phyloP scores from a whole-genome alignment of 2,329 filamentous ascomycete species.

The Fusarium concolor region DNA sequence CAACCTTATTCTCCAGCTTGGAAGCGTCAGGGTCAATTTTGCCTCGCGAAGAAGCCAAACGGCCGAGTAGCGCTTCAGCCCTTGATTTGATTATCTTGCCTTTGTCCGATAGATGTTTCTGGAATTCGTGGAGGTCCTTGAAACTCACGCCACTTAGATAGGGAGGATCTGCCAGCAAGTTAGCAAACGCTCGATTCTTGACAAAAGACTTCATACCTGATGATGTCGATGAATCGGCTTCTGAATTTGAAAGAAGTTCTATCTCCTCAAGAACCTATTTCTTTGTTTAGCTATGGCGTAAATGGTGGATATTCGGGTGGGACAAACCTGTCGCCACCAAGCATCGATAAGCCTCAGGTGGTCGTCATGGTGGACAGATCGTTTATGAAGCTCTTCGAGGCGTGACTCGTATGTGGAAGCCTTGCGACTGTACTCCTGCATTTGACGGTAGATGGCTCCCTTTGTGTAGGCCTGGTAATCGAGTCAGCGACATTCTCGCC shows the following conservation, averaged over 20 bases:
- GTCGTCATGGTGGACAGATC: conserved; percentile 86
- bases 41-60: conserved; percentile 63
- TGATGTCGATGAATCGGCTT: conserved; percentile 42
- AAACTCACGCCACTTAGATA: conserved; percentile 71
- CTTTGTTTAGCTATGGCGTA: conserved; percentile 22
- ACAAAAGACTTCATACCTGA: conserved; percentile 42
- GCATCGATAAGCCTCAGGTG: conserved; percentile 90
- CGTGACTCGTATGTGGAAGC: conserved; percentile 83
- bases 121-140: conserved; percentile 77
- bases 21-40: conserved; percentile 74
- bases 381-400: conserved; percentile 82
- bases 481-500: conserved; percentile 43
- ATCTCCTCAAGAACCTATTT: conserved; percentile 72
- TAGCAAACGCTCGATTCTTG: conserved; percentile 17
- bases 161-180: conserved; percentile 59
- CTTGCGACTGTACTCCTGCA: conserved; percentile 97
- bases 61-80: conserved; percentile 75
- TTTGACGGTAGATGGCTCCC: conserved; percentile 95
- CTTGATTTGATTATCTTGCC: conserved; percentile 80
- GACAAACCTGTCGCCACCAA: conserved; percentile 90
- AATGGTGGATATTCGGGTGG: not conserved
- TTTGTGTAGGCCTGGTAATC: conserved; percentile 65
- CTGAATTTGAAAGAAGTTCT: conserved; percentile 66
- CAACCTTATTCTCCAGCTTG: conserved; percentile 80
- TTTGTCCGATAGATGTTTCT: conserved; percentile 81